Percentiles rank a stretch among this genome's conserved stretches.
These are phyloP conservation scores for Combretum micranthum DNA, from an alignment of 345 rosid genomes.

Conservation along the genomic window DNA sequence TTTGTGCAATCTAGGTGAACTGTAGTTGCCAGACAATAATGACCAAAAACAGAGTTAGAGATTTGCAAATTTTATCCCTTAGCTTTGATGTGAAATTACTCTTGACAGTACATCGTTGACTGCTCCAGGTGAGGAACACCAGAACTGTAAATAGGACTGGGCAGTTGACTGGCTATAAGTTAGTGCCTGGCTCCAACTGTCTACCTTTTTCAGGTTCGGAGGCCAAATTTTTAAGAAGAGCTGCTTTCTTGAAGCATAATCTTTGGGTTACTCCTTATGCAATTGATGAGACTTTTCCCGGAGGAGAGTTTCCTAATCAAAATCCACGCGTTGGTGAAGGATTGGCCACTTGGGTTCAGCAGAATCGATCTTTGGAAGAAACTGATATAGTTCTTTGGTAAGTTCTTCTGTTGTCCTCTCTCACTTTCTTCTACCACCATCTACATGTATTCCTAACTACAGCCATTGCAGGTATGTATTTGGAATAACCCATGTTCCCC, in stretches of 20 bases:
- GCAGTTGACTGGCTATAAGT: slow-evolving; percentile 75
- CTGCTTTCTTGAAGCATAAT: slow-evolving; percentile 77
- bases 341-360: slow-evolving; percentile 73
- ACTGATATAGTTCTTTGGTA: slow-evolving; percentile 78
- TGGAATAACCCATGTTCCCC: slow-evolving; percentile 82
- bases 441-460: not conserved
- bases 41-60: too few relatives aligned
- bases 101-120: not conserved
- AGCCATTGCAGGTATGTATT: slow-evolving; percentile 61
- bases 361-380: slow-evolving; percentile 78
- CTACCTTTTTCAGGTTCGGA: slow-evolving; percentile 79
- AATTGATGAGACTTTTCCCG: slow-evolving; percentile 63
- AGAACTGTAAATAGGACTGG: slow-evolving; percentile 88
- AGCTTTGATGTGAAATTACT: not conserved
- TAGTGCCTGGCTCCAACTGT: slow-evolving; percentile 85
- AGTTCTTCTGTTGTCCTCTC: slow-evolving; percentile 14
- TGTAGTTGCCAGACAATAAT: too few relatives aligned
- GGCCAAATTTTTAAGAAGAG: slow-evolving; percentile 82
- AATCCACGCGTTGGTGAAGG: slow-evolving; percentile 90
- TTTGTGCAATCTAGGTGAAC: too few relatives aligned
- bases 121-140: slow-evolving; percentile 70
- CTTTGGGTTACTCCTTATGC: slow-evolving; percentile 83
- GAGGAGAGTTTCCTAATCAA: slow-evolving; percentile 93
- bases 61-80: too few relatives aligned
- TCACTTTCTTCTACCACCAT: not conserved